Evolutionary conservation across 495 filamentous ascomycete genomes (phyloP), one percentile per base, ranked within the genome.

Genomic region (Gamarada debralockiae): DNA sequence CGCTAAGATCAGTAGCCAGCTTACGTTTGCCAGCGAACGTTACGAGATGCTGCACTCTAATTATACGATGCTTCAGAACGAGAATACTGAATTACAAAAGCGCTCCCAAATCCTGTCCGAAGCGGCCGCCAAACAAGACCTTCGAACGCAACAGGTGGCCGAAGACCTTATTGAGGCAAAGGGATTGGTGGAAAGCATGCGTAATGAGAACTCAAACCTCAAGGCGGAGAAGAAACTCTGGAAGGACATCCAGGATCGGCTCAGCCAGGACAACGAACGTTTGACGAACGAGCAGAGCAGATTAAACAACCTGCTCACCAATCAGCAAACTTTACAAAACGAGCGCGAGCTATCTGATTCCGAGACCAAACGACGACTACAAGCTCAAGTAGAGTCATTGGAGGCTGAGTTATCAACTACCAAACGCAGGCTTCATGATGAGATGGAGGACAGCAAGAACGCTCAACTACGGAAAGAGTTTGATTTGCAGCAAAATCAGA

Each of bases 41-140:
- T 90, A 87, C 43, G 87, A 93, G 59, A 86, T 97, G 72, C 80
- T 96, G n/a, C 88, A 95, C 51, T 82, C 80, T 18, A 97, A 96
- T 61, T 92, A 87, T 64, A 75, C 76, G 48, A 85, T 89, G 69
- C 70, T 91, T 3, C 86, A 95, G 66, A 83, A 65, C 44, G 93
- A 97, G 67, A 95, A 95, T 52, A 69, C 68, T 22, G 89, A 96
- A 60, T 69, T 97, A 10, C 87, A 92, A 62, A 91, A 88, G 70
- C 79, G 90, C 27, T 84, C 80, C 24, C 82, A 90, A 48, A 66
- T 73, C 3, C 68, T 95, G 50, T 82, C 88, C 0, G 92, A 97
- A 58, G 82, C 79, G 37, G 85, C 89, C 12, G 89, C 89, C 20
- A 92, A 90, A 63, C 90, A 95, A 59, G 93, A 99, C 52, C 70